Percentiles rank a stretch among this genome's conserved stretches.
phyloP scores from a whole-genome alignment of 768 basidiomycete genomes.

The Chlorophyllum brunneum region DNA sequence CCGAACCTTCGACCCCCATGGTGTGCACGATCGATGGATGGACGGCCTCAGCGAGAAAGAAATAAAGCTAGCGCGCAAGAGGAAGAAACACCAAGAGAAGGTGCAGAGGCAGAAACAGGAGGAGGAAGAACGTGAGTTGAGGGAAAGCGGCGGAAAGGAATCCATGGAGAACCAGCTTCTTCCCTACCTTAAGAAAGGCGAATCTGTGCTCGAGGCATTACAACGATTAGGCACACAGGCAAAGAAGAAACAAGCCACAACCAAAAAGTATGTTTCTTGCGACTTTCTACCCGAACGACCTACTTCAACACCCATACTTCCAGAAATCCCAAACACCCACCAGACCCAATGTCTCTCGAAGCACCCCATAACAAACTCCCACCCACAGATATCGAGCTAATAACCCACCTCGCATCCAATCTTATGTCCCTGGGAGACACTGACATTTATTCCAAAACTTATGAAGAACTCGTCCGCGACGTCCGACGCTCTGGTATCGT shows the following conservation, averaged over 20 bases:
- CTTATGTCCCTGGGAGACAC: slow-evolving; percentile 84
- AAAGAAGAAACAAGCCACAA: slow-evolving; percentile 43
- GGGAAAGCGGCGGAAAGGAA: slow-evolving; percentile 61
- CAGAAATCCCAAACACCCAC: slow-evolving; percentile 28
- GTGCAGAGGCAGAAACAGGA: slow-evolving; percentile 63
- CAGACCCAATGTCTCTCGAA: slow-evolving; percentile 44
- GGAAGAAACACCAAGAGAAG: slow-evolving; percentile 73
- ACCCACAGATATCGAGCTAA: slow-evolving; percentile 62
- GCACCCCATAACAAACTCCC: slow-evolving; percentile 18
- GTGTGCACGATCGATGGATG: slow-evolving; percentile 94
- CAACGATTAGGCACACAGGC: slow-evolving; percentile 75
- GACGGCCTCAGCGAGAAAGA: slow-evolving; percentile 82
- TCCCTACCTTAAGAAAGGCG: slow-evolving; percentile 77
- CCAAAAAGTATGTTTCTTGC: slow-evolving; percentile 26
- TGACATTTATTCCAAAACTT: slow-evolving; percentile 83
- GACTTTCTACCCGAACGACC: background rate
- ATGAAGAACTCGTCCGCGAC: slow-evolving; percentile 77
- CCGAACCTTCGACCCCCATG: slow-evolving; percentile 84
- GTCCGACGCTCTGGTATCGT: slow-evolving; percentile 73
- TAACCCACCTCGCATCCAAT: slow-evolving; percentile 85
- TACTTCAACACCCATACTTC: slow-evolving; percentile 14
- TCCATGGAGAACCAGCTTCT: slow-evolving; percentile 67
- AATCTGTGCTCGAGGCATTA: slow-evolving; percentile 86
- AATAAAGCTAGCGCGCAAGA: slow-evolving; percentile 76
- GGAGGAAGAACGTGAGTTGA: slow-evolving; percentile 72